Evolutionary conservation across 805 yeast genomes (phyloP).

Genomic region (Cyberlindnera meyerae): DNA sequence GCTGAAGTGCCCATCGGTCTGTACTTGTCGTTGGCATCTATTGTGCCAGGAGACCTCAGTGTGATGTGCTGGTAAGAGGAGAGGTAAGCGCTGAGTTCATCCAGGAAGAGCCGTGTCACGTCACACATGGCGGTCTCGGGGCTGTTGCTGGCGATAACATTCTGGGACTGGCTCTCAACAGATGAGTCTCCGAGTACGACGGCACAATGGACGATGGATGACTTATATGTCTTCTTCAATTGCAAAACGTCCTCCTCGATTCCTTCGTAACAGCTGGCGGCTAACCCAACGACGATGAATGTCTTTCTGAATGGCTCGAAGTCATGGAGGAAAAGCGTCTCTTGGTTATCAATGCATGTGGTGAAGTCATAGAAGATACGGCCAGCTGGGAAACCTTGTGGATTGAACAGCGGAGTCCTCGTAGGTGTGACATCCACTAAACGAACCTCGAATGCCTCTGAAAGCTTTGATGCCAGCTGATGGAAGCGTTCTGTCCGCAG

Average conservation of each 20-base stretch:
- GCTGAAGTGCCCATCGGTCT: slow-evolving; percentile 29
- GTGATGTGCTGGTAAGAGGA: slow-evolving; percentile 75
- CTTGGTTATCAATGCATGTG: slow-evolving; percentile 43
- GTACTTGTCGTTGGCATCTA: slow-evolving; percentile 44
- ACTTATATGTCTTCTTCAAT: slow-evolving; percentile 45
- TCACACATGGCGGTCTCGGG: slow-evolving; percentile 70
- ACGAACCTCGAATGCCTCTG: slow-evolving; percentile 55
- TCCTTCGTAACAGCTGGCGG: slow-evolving; percentile 14
- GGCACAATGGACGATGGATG: slow-evolving; percentile 49
- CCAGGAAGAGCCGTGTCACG: slow-evolving; percentile 58
- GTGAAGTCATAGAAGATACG: slow-evolving; percentile 55
- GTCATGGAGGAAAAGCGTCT: slow-evolving; percentile 68
- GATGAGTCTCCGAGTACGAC: slow-evolving; percentile 41
- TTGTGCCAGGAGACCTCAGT: slow-evolving; percentile 72
- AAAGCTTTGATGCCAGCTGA: slow-evolving; percentile 39
- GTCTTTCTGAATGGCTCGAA: slow-evolving; percentile 86
- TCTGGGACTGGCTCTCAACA: not conserved
- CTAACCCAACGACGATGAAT: slow-evolving; percentile 53
- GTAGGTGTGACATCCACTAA: slow-evolving; percentile 72
- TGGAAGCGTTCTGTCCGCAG: slow-evolving; percentile 36
- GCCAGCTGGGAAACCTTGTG: slow-evolving; percentile 82
- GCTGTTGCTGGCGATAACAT: slow-evolving; percentile 7
- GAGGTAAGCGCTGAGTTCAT: slow-evolving; percentile 61
- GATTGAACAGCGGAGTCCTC: slow-evolving; percentile 59
- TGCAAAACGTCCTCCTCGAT: slow-evolving; percentile 29